These are phyloP conservation scores for Fusarium secorum DNA, from an alignment of 2,329 filamentous ascomycete genomes.

Conservation along the genomic window DNA sequence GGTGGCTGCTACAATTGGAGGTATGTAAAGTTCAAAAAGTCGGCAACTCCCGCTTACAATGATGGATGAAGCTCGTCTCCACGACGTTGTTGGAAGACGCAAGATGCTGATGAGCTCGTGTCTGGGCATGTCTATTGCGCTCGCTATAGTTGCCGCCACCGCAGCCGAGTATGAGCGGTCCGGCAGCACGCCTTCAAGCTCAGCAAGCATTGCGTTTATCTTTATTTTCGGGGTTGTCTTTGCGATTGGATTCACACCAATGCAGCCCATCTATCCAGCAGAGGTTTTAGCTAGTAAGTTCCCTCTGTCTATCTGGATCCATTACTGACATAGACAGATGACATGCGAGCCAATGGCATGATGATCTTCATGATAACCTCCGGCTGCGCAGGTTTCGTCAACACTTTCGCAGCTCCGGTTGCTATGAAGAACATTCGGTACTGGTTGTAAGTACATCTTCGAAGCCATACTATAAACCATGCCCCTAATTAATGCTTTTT, in stretches of 20 bases:
- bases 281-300: not conserved
- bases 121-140: not conserved
- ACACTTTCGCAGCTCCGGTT: not conserved
- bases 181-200: not conserved
- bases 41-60: rapidly evolving
- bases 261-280: not conserved
- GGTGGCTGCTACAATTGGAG: not conserved
- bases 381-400: not conserved
- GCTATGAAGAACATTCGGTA: not conserved
- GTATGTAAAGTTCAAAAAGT: not conserved
- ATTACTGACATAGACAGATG: not conserved
- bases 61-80: not conserved
- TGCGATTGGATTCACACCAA: not conserved
- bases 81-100: not conserved
- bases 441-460: not conserved
- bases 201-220: not conserved
- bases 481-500: rapidly evolving
- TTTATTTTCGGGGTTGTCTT: not conserved
- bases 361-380: not conserved
- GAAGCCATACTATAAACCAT: rapidly evolving
- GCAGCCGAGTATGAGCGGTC: not conserved
- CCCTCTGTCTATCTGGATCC: rapidly evolving
- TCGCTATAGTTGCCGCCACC: not conserved
- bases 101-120: not conserved
- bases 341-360: not conserved